These are phyloP conservation scores for Acorus gramineus DNA, from an alignment of 106 monocot genomes.

Conservation along the genomic window DNA sequence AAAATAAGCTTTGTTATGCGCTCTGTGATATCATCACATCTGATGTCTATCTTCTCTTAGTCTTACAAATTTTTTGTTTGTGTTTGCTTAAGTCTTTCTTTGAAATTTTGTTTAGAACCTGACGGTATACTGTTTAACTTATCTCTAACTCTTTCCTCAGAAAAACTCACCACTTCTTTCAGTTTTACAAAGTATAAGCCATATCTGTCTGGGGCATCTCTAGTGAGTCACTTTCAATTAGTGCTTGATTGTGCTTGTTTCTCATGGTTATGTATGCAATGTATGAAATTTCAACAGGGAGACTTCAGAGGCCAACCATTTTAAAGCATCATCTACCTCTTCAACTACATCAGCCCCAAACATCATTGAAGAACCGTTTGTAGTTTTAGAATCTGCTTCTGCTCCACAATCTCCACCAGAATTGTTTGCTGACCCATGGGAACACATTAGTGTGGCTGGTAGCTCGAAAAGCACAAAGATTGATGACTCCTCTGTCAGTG, in stretches of 20 bases:
- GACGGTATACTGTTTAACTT: neutral
- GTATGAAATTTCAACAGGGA: conserved; percentile 33
- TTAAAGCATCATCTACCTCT: conserved; percentile 15
- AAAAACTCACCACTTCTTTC: too few species aligned
- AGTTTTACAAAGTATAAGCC: too few species aligned
- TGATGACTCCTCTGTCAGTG: conserved; percentile 23
- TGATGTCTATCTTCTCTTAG: neutral
- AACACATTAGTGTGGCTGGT: conserved; percentile 22
- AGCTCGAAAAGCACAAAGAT: conserved; percentile 23
- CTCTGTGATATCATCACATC: too few species aligned
- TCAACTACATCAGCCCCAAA: conserved; percentile 24
- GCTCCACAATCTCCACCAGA: conserved; percentile 36
- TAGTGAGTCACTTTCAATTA: too few species aligned
- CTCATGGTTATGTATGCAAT: too few species aligned
- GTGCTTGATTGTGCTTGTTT: too few species aligned
- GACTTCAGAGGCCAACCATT: conserved; percentile 26
- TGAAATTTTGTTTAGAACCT: neutral
- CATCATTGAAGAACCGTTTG: conserved; percentile 56
- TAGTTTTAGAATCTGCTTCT: conserved; percentile 50
- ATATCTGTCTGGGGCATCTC: too few species aligned
- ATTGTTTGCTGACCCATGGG: conserved; percentile 44
- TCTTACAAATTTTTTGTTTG: neutral
- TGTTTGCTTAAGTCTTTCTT: neutral
- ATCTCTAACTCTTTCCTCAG: too few species aligned
- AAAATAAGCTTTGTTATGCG: too few species aligned